Evolutionary conservation across 2,329 filamentous ascomycete genomes (phyloP), one percentile per base, ranked within the genome.

Genomic region (Fusarium sp.): DNA sequence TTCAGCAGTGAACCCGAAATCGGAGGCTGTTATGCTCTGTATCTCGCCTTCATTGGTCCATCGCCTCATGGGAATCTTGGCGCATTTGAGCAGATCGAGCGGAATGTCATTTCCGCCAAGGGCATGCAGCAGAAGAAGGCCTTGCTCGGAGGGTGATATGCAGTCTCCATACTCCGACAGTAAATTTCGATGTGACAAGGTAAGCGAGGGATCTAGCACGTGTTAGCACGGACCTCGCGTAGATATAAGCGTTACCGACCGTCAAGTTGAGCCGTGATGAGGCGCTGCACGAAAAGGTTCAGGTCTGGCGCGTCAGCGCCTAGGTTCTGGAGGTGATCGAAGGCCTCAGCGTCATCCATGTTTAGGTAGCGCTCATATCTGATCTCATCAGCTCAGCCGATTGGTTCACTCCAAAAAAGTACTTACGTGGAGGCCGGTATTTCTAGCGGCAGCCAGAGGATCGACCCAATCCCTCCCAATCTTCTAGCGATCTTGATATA

Each of bases 391-490:
- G 60, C 21, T 10, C 19, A 12, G 12, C 27, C n/a, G 4, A 29
- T 5, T 21, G 23, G 7, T 6, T 0, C 2, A 3, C 2, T 2
- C 3, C 12, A 25, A 61, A 64, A 64, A 63, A 12, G 8, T 1
- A 66, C 79, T 75, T n/a, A 81, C 79, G 80, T 81, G 3, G 80
- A 81, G 15, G 77, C 70, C 1, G 80, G 80, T 2, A 81, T 73
- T 10, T 78, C 76, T 11, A 77, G 21, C 0, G 80, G 80, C 18
- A 81, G 76, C 80, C 80, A 81, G 16, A 80, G 66, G 5, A 81
- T 66, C 1, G 78, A 74, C 1, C 80, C 79, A 5, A 80, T 64
- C 3, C 75, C 74, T 2, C 78, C 78, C 5, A 81, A 69, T 33
- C 73, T 70, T 5, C 80, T 68, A 0, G 77, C 78, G 29, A 81